Evolutionary conservation across 2,329 filamentous ascomycete species (phyloP), one percentile per base, ranked within the genome.

Genomic region (Cytospora paraplurivora): DNA sequence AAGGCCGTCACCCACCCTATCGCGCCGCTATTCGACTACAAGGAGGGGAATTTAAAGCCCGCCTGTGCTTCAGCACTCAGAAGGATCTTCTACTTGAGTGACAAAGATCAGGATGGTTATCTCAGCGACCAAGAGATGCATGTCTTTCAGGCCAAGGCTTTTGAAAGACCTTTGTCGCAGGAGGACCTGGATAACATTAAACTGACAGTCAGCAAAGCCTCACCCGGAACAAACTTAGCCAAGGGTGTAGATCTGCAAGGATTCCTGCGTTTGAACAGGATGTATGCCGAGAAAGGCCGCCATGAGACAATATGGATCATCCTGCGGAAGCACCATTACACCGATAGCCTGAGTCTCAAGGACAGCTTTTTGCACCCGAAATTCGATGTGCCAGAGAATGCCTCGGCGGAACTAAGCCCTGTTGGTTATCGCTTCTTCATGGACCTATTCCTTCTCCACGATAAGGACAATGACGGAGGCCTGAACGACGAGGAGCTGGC

Each of bases 251-350:
- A 93, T 67, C 85, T 91, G 68, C 84, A 83, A 44, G 93, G 92
- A 0, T 99, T 99, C 71, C 78, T 99, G 56, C 86, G 94, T 68
- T 80, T 99, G 47, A 98, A 98, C 78, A 97, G 93, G 77, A 86
- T 98, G 63, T 99, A 97, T 74, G 95, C 93, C 0, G 94, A 98
- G 74, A 98, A 98, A 74, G 95, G 95, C 13, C 90, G 95, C 13
- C 95, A 99, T 73, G 95, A 99, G 77, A 99, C 95, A 0, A 95
- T 98, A 51, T 99, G 95, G 95, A 93, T 96, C 66, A 97, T 99
- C 65, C 78, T 99, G 66, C 87, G 95, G 63, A 93, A 95, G 69
- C 97, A 97, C 70, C 91, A 96, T 71, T 98, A 99, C 72, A 97
- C 94, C 0, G 95, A 98, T 78, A 97, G 93, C 74, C 79, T 99